phyloP scores from a whole-genome alignment of 106 monocot species.

The Gastrodia elata region DNA sequence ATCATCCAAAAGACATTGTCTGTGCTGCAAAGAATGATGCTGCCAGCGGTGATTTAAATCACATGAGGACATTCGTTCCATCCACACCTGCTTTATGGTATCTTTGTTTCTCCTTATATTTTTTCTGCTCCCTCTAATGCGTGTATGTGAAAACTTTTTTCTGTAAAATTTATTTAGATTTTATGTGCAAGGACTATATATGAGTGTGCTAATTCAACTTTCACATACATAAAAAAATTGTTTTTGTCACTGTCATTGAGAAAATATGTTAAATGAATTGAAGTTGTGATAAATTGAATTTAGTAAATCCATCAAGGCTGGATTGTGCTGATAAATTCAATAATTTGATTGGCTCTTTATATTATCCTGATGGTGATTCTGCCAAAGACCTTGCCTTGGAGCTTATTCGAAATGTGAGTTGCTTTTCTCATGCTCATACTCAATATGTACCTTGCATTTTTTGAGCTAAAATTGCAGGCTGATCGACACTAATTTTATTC shows the following conservation, averaged over 20 bases:
- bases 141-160: not conserved
- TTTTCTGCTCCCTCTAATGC: not conserved
- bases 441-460: not conserved
- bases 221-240: not conserved
- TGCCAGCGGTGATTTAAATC: slow-evolving; percentile 10
- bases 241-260: not conserved
- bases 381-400: slow-evolving; percentile 81
- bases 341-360: slow-evolving; percentile 87
- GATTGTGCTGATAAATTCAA: slow-evolving; percentile 93
- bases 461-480: no score
- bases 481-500: no score
- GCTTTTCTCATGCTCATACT: not conserved
- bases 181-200: not conserved
- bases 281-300: no score
- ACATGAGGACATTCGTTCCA: slow-evolving; percentile 20
- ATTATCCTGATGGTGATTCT: slow-evolving; percentile 86
- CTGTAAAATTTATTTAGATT: slow-evolving; percentile 16
- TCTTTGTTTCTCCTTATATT: slow-evolving; percentile 51
- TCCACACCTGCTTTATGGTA: slow-evolving; percentile 51
- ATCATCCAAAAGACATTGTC: slow-evolving; percentile 37
- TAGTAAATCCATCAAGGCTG: no score
- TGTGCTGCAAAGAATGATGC: slow-evolving; percentile 39
- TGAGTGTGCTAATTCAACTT: not conserved
- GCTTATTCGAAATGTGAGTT: slow-evolving; percentile 76
- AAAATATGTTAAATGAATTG: not conserved